phyloP scores from a whole-genome alignment of 768 basidiomycete genomes.

The Mycena chlorophos region DNA sequence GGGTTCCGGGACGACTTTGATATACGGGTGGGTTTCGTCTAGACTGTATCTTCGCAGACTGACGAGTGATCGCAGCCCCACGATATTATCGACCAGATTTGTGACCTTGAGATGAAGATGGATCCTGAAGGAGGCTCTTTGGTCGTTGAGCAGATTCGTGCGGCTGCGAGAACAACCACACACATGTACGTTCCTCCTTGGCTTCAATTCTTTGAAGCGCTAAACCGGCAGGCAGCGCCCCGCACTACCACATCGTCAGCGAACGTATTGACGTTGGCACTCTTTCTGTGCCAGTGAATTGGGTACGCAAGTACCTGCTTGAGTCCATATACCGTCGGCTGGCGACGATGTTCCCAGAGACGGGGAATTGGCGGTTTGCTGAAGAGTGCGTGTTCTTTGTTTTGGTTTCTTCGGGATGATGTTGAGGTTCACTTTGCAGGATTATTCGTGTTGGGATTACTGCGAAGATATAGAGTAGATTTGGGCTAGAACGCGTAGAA shows the following conservation, averaged over 20 bases:
- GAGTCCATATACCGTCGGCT: conserved; percentile 65
- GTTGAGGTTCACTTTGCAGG: conserved; percentile 26
- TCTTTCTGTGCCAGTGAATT: conserved; percentile 37
- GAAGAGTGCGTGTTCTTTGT: conserved; percentile 54
- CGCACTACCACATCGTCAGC: conserved; percentile 58
- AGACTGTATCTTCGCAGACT: background rate
- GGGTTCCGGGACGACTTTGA: conserved; percentile 67
- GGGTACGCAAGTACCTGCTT: conserved; percentile 51
- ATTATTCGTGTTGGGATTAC: conserved; percentile 62
- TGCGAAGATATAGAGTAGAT: conserved; percentile 52
- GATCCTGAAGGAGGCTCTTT: conserved; percentile 35
- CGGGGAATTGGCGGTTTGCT: conserved; percentile 56
- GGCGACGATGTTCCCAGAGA: conserved; percentile 64
- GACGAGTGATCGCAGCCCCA: conserved; percentile 30
- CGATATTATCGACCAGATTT: conserved; percentile 53
- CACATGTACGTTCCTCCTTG: conserved; percentile 50
- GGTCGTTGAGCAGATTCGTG: conserved; percentile 42
- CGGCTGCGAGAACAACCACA: conserved; percentile 43
- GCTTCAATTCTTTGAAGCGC: background rate
- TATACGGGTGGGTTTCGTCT: conserved; percentile 36
- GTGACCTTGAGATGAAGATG: conserved; percentile 44
- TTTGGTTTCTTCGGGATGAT: background rate
- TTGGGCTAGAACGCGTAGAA: no score
- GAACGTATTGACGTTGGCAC: conserved; percentile 35
- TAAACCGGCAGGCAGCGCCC: conserved; percentile 41